Evolutionary conservation across 2,329 filamentous ascomycete species (phyloP).

Genomic region (Davidsoniella neocaledoniae): DNA sequence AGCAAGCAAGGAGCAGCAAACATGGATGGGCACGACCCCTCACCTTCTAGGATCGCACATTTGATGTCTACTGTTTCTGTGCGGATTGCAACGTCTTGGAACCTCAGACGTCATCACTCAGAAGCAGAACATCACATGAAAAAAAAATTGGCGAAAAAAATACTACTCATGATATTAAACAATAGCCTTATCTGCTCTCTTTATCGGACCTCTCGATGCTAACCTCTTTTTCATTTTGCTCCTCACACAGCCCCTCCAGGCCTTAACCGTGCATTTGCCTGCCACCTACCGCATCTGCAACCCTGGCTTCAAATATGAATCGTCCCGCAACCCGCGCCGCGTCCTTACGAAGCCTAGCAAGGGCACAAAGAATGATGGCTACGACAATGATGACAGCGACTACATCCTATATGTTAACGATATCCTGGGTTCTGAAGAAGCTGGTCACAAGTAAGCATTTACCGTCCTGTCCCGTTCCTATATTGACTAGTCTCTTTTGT

Average conservation of each 20-base stretch:
- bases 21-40: background rate
- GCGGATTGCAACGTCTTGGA: background rate
- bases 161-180: background rate
- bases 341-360: slow-evolving; percentile 98
- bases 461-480: background rate
- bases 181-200: background rate
- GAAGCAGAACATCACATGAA: too few relatives aligned
- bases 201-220: slow-evolving; percentile 9
- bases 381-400: slow-evolving; percentile 97
- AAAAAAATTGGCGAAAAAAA: too few relatives aligned
- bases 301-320: slow-evolving; percentile 95
- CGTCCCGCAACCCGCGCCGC: slow-evolving; percentile 83
- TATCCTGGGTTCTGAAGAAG: slow-evolving; percentile 92
- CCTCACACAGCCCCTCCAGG: slow-evolving; percentile 69
- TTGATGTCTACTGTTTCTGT: background rate
- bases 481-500: background rate
- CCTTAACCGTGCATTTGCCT: slow-evolving; percentile 79
- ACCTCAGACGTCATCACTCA: too few relatives aligned
- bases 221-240: slow-evolving; percentile 13
- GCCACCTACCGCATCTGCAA: slow-evolving; percentile 98
- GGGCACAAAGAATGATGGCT: slow-evolving; percentile 94
- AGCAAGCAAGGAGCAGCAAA: background rate
- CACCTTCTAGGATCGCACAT: background rate
- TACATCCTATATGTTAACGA: slow-evolving; percentile 99
- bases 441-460: slow-evolving; percentile 70